These are phyloP conservation scores for Lachnellula occidentalis DNA, from an alignment of 2,329 filamentous ascomycete species.

Conservation along the genomic window DNA sequence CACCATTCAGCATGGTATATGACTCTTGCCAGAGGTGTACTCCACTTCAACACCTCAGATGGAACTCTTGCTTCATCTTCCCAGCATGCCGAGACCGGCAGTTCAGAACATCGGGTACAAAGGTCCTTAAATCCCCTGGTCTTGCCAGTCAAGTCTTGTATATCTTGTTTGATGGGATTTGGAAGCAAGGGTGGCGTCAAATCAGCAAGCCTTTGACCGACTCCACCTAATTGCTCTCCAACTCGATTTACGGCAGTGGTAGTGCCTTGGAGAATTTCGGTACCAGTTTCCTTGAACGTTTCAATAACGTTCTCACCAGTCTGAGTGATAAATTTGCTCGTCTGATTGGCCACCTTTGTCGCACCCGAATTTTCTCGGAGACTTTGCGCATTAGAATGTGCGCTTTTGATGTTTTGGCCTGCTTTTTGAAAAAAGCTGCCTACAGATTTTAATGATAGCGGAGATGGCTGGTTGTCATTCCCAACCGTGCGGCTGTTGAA, in stretches of 20 bases:
- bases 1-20: conserved; percentile 1
- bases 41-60: neutral
- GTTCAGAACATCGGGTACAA: neutral
- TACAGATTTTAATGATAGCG: too few relatives aligned
- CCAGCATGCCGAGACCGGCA: conserved; percentile 3
- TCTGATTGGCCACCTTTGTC: neutral
- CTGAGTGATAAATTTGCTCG: conserved; percentile 1
- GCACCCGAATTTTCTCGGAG: too few relatives aligned
- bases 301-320: neutral
- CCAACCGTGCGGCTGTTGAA: too few relatives aligned
- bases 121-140: neutral
- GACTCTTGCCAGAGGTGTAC: conserved; percentile 1
- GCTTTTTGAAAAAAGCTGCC: too few relatives aligned
- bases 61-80: neutral
- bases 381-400: too few relatives aligned
- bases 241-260: neutral
- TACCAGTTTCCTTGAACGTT: neutral
- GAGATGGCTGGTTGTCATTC: too few relatives aligned
- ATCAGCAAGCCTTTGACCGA: neutral
- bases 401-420: too few relatives aligned
- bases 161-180: conserved; percentile 1
- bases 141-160: conserved; percentile 1
- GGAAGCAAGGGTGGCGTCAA: neutral
- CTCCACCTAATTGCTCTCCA: conserved; percentile 1
- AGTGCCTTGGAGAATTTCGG: neutral